Percentiles rank a stretch among this genome's conserved stretches.
Evolutionary conservation across 352 stramenopile species (phyloP).

Genomic region (Globisporangium paroecandrum): DNA sequence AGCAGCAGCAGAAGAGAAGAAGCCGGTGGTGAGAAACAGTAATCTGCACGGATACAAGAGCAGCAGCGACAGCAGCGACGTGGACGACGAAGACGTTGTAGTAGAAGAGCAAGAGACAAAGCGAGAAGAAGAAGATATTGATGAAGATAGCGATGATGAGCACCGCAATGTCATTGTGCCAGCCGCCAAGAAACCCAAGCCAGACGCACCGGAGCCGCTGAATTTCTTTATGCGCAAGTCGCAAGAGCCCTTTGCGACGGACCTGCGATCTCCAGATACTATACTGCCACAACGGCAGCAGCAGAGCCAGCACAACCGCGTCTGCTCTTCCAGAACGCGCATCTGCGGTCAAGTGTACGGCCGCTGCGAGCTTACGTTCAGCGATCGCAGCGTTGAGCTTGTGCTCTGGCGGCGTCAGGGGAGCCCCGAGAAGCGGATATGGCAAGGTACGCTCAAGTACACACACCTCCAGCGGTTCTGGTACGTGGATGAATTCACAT

Average conservation of each 20-base stretch:
- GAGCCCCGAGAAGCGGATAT: constrained; percentile 14
- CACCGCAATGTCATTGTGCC: not conserved
- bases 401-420: constrained; percentile 26
- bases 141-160: not conserved
- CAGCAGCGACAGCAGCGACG: constrained; percentile 16
- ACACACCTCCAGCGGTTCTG: constrained; percentile 39
- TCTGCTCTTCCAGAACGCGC: constrained; percentile 29
- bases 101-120: too few species aligned
- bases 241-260: constrained; percentile 6
- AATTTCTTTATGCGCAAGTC: constrained; percentile 15
- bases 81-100: not conserved
- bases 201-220: not conserved
- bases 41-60: not conserved
- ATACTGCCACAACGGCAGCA: not conserved
- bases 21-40: not conserved
- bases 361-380: constrained; percentile 37
- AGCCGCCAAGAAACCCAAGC: not conserved
- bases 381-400: constrained; percentile 24
- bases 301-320: constrained; percentile 12
- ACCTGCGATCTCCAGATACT: not conserved
- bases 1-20: not conserved
- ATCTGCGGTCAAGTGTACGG: constrained; percentile 42
- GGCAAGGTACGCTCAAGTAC: constrained; percentile 37
- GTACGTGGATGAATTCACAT: constrained; percentile 18
- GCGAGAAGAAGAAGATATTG: too few species aligned